Percentiles rank a stretch among this genome's conserved stretches.
These are phyloP conservation scores for Xylariales sp. DNA, from an alignment of 2,329 filamentous ascomycete genomes.

Conservation along the genomic window DNA sequence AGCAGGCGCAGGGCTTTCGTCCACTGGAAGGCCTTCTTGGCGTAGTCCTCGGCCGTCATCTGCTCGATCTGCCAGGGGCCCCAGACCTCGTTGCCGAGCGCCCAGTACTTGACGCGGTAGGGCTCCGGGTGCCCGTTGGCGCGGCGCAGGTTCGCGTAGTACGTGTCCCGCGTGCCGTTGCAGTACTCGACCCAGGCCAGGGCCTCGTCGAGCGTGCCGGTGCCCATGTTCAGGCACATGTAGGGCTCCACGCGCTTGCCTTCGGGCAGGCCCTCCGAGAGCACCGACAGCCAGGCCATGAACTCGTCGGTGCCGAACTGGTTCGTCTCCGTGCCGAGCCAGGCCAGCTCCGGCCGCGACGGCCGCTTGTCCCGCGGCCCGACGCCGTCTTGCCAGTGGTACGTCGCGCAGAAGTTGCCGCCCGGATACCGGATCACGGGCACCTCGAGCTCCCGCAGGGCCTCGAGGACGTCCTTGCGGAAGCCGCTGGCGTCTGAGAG, in stretches of 20 bases:
- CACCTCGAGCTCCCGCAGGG: constrained; percentile 76
- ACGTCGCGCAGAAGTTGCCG: constrained; percentile 86
- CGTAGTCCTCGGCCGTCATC: constrained; percentile 76
- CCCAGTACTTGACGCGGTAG: constrained; percentile 88
- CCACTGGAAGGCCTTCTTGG: constrained; percentile 76
- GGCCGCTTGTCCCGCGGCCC: constrained; percentile 78
- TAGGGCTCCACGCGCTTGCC: constrained; percentile 78
- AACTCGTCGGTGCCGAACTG: constrained; percentile 89
- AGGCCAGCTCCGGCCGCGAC: constrained; percentile 76
- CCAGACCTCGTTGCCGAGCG: constrained; percentile 80
- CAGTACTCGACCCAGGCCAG: constrained; percentile 89
- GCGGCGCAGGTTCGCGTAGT: constrained; percentile 84
- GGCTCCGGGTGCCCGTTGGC: constrained; percentile 80
- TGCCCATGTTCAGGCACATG: constrained; percentile 83
- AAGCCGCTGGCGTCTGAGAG: constrained; percentile 81
- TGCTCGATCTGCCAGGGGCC: constrained; percentile 75
- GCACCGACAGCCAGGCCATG: constrained; percentile 79
- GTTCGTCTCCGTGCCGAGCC: constrained; percentile 81
- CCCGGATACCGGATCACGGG: constrained; percentile 85
- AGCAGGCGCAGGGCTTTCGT: constrained; percentile 78
- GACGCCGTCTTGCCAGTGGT: constrained; percentile 86
- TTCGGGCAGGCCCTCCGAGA: constrained; percentile 65
- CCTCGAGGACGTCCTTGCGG: constrained; percentile 78
- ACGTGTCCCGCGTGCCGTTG: constrained; percentile 79
- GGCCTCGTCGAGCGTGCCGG: constrained; percentile 68